Evolutionary conservation across 2,329 filamentous ascomycete species (phyloP), one percentile per base, ranked within the genome.

Genomic region (Zasmidium angulare): DNA sequence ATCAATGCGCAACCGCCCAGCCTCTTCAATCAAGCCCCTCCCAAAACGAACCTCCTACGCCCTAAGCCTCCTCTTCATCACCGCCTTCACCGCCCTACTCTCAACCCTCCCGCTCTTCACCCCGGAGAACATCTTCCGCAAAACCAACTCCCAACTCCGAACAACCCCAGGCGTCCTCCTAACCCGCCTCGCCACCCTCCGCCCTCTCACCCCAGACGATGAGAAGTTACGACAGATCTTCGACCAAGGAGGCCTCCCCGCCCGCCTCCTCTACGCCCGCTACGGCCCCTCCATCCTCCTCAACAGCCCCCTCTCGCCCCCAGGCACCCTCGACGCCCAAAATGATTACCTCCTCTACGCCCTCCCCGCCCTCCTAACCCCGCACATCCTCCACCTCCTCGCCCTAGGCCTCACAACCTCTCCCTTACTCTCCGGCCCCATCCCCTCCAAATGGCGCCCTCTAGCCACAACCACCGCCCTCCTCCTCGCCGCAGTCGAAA

Each of bases 151-250:
- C 53, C 90, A 93, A 31, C 85, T 98, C 19, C 89, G 92, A 69
- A 93, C 90, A 46, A 87, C 91, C n/a, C 88, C 85, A 46, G 90
- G 93, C 71, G 87, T 96, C 31, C 82, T 98, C 61, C 95, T 96
- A 75, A 86, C 84, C 60, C 89, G 93, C 17, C 82, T 98, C 10
- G 76, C 82, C 2, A 74, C 81, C 1, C 71, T 88, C 1, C 83
- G 88, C 0, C 78, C 82, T 0, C 79, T 90, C 1, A 87, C 84
- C 0, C 63, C 76, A 0, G 60, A 73, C 12, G 93, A 98, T 76
- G 79, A 84, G 53, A 76, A 81, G 22, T 81, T 98, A 10, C 83
- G 86, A 54, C 76, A 79, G 23, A 87, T 87, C 67, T 87, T 98
- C 71, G 83, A 85, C 66, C 88, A 84, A 1, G 70, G 69, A 7